Evolutionary conservation across 345 rosid genomes (phyloP), one percentile per base, ranked within the genome.

Genomic region (Geranium brycei): DNA sequence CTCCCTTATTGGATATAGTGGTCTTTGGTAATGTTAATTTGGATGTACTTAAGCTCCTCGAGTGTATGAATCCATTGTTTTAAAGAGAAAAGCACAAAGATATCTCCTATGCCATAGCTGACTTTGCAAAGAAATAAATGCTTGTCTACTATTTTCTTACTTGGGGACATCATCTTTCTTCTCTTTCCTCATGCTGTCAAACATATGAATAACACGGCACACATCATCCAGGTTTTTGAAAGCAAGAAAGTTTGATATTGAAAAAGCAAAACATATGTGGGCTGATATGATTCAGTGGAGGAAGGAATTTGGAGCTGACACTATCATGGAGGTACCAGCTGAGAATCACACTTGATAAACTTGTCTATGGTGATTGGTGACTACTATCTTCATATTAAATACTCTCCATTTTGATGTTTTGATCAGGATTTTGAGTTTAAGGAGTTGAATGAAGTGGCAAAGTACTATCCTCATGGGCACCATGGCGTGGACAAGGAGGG

Each of bases 401-500:
- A 17, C 61, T 38, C 17, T 47, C 28, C 32, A 10, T 59, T 4
- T 61, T 63, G 17, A 38, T 60, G 18, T 63, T 63, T 58, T 47
- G 31, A 51, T 67, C 68, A 95, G 99, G 97, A 95, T 78, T 95
- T 91, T 65, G 96, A 91, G 72, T 95, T 91, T 68, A 76, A 75
- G 66, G 99, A 95, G 81, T 58, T 85, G 16, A 75, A 80, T 74
- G 91, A 95, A 68, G 99, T 95, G 64, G 53, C 88, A 65, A 83
- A 73, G 31, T 77, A 85, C 74, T 95, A 95, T 51, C 99, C 99
- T 31, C 97, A 95, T 63, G 88, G 92, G 69, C 72, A 95, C 80
- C 99, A 95, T 78, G 97, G 99, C 17, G 97, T 95, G 71, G 99
- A 95, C 71, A 95, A 80, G 77, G 96, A 91, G 77, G 99, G 99